Conservation (phyloP, 1,284 basidiomycete genomes). For the Pyrrhoderma lamaoense region DNA sequence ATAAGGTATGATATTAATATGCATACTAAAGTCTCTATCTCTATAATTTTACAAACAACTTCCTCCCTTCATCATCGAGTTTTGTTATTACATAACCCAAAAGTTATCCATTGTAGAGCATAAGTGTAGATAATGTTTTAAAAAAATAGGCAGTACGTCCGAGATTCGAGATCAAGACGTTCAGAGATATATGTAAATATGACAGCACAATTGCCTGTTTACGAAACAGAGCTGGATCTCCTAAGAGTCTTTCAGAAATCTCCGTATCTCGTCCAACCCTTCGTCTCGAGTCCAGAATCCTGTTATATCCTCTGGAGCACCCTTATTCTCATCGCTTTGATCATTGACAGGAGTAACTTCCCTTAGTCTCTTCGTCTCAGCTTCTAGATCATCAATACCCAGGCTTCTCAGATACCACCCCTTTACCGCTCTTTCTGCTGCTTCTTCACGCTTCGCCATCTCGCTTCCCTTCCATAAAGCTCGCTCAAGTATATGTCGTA, state of each 20-base stretch:
- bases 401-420: slow-evolving; percentile 48
- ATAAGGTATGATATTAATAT: no score
- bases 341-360: slow-evolving; percentile 20
- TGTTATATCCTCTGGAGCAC: slow-evolving; percentile 22
- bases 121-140: no score
- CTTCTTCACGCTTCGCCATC: slow-evolving; percentile 53
- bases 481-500: slow-evolving; percentile 67
- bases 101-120: no score
- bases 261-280: slow-evolving; percentile 55
- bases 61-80: no score
- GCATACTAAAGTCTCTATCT: no score
- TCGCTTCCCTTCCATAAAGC: slow-evolving; percentile 66
- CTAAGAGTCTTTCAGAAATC: slow-evolving; percentile 54
- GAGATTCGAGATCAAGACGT: no score
- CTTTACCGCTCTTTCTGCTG: slow-evolving; percentile 56
- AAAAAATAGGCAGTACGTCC: no score
- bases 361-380: slow-evolving; percentile 22
- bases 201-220: no score
- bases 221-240: no score
- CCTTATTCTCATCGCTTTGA: slow-evolving; percentile 16
- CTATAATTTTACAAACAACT: no score
- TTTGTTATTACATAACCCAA: no score
- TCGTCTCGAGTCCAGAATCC: slow-evolving; percentile 63
- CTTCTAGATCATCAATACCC: slow-evolving; percentile 23
- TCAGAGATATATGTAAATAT: no score